Evolutionary conservation across 78 protist species (phyloP), one percentile per base, ranked within the genome.

Genomic region (Polysphondylium violaceum): DNA sequence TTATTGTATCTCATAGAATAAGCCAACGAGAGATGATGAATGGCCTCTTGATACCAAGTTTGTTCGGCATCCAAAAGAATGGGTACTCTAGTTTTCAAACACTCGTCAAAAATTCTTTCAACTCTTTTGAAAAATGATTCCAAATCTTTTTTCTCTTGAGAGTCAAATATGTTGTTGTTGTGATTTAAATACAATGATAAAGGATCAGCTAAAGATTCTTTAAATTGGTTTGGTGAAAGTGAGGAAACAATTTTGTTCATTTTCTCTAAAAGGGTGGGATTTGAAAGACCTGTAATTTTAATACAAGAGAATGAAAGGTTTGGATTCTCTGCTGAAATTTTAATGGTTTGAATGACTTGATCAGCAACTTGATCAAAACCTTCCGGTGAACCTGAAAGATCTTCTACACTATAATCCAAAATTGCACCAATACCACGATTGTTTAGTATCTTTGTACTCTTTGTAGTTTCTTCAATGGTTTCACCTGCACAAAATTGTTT

Each of bases 401-500:
- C 86, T 35, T 77, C 94, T 11, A 88, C 76, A 31, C 85, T 72
- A 51, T 88, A 88, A 51, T 88, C 94, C 38, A 88, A 88, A 33
- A 88, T 65, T n/a, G 87, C 35, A 27, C 88, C 86, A 51, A 88
- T 59, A 23, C 94, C 94, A 11, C 35, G 61, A 12, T 59, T 29
- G 38, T 75, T 27, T 36, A 88, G 60, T 36, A 27, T 36, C 2
- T 91, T 43, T 31, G 73, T 35, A n/a, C 71, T 59, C 25, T 17
- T 38, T 12, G 27, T 50, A 5, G 94, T 81, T 17, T 74, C 85
- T 36, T 61, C 79, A 36, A 91, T 63, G 12, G 76, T 69, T 31
- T 91, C 94, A 16, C 94, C 94, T 17, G 94, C 94, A 63, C 94
- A 91, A 65, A 91, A 91, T 21, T 91, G 94, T 76, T 91, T 91